These are phyloP conservation scores for Pittosporum tobira DNA, from an alignment of 129 eudicot species.

Conservation along the genomic window DNA sequence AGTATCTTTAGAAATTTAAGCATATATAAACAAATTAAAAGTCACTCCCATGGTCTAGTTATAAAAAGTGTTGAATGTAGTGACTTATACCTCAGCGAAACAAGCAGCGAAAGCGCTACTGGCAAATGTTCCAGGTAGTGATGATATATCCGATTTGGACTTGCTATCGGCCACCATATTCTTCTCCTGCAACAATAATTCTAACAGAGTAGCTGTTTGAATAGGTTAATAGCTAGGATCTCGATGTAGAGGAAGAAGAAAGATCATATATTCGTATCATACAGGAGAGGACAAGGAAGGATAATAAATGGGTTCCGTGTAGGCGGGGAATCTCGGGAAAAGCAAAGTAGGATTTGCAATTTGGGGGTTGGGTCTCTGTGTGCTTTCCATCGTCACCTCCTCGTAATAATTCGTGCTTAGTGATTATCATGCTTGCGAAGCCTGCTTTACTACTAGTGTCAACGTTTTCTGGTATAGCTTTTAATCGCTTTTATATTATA, in stretches of 20 bases:
- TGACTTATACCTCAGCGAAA: constrained; percentile 78
- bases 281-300: neutral
- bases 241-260: neutral
- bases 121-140: constrained; percentile 63
- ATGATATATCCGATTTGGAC: constrained; percentile 61
- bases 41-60: too few relatives aligned
- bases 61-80: too few relatives aligned
- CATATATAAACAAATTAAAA: too few relatives aligned
- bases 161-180: constrained; percentile 35
- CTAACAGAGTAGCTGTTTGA: too few relatives aligned
- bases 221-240: neutral
- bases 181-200: neutral
- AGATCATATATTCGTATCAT: neutral
- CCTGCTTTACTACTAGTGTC: neutral
- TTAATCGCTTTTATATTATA: too few relatives aligned
- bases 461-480: too few relatives aligned
- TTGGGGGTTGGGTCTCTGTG: neutral
- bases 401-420: neutral
- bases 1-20: neutral
- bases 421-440: neutral
- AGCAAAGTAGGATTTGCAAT: constrained; percentile 10
- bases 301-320: neutral
- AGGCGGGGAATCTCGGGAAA: constrained; percentile 8
- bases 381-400: constrained; percentile 6
- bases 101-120: constrained; percentile 86